Base-by-base conservation (phyloP, 192 early-diverging fungal genomes). In the Mortierella claussenii region DNA sequence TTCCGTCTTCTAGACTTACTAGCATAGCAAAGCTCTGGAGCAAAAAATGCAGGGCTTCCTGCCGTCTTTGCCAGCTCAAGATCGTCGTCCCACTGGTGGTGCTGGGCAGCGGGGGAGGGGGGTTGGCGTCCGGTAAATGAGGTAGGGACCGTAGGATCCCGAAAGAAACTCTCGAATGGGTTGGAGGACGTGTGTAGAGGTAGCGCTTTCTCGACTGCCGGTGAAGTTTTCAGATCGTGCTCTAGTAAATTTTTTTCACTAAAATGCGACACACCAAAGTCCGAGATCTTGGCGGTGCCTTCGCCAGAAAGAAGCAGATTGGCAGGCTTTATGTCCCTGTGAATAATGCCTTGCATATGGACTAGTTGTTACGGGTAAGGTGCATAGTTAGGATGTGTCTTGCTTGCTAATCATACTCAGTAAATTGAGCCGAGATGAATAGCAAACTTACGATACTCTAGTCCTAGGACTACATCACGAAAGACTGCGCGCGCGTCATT, bases 251-350 rank as follows among this genome's bases (percentile, higher is more conserved):
- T 60, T 43, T 76, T 76, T 28, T 76, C 76, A 31, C 90, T 87
- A 32, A 97, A 91, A 40, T 96, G 94, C 13, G 93, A 95, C 32
- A 98, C 96, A 51, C 98, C 98, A 92, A 99, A 99, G 65, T 99
- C 98, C 0, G 94, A 94, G n/a, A 99, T 96, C 78, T 99, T 99
- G 45, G 97, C 95, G 1, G 86, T 79, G 4, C 87, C 82, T 21
- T 91, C 90, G 31, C 81, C 84, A 2, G 89, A 92, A 50, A 92
- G 79, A 15, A 99, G 82, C 37, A 99, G 81, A 69, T 99, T 99
- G 23, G 96, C 96, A 2, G 98, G 97, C 84, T 99, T 99, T 79
- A 99, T 94, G 64, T 99, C 98, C 33, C 97, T 88, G 68, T 99
- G 98, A 31, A 99, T 90, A 47, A 99, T 96, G 21, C 98, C 96